Evolutionary conservation across 192 early-diverging fungal genomes (phyloP), one percentile per base, ranked within the genome.

Genomic region (Gamsiella multidivaricata): DNA sequence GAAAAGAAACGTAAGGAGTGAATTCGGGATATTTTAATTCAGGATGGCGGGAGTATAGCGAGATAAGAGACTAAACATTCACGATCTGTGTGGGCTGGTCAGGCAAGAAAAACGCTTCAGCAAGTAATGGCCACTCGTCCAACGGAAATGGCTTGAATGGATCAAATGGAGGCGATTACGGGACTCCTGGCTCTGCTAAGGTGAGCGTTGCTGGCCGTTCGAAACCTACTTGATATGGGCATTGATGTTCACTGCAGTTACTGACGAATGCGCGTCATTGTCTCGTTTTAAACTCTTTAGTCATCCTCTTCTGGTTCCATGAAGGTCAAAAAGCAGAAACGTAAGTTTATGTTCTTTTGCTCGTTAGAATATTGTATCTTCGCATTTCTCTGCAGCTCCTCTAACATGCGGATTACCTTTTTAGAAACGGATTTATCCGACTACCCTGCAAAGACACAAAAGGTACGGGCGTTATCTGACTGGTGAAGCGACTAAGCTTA

Each of bases 271-370:
- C n/a, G n/a, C n/a, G n/a, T n/a, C n/a, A n/a, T n/a, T n/a, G n/a
- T n/a, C 43, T 20, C 32, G 17, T 43, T 45, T n/a, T 65, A 22
- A 15, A 25, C 34, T 28, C 7, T 49, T 10, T 25, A 67, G 37
- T 33, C 62, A 7, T 78, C 70, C 0, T 56, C 69, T 23, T 59
- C 74, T 5, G 32, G 58, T 14, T 53, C 63, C 34, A 28, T 22
- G 29, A 76, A 76, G 34, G 33, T 57, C 31, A 76, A 76, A 29
- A 76, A 76, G 17, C 65, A 53, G 28, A 76, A 76, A 59, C 54
- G 70, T 73, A 55, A 43, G 70, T 23, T 32, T 5, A 23, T 33
- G 37, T 15, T 12, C 15, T 56, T 2, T 36, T 34, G 15, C n/a
- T 49, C 14, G 12, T 11, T 41, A 41, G 14, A 23, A 25, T 22